These are phyloP conservation scores for Aspergillus texensis DNA, from an alignment of 2,329 filamentous ascomycete species.

Conservation along the genomic window DNA sequence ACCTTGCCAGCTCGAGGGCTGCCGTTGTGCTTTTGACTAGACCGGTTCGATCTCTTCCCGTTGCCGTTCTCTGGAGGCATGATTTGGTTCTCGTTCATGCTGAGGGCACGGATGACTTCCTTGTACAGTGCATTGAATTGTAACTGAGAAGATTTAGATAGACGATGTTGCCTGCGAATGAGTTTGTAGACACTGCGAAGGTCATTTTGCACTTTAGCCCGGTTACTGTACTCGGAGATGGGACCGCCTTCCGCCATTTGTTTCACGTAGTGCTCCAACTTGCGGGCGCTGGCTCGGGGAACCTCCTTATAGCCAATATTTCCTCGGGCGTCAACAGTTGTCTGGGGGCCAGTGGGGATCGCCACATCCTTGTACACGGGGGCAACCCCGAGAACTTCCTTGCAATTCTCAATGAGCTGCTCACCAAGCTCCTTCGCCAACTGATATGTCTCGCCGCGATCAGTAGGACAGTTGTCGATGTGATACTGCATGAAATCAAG, in stretches of 20 bases:
- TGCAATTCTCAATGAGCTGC: constrained; percentile 96
- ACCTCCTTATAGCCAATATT: constrained; percentile 91
- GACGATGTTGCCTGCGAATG: constrained; percentile 96
- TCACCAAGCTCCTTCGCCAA: constrained; percentile 93
- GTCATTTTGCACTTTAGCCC: constrained; percentile 96
- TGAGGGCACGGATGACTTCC: constrained; percentile 89
- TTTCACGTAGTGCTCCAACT: constrained; percentile 96
- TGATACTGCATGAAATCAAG: constrained; percentile 99
- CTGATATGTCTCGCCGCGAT: constrained; percentile 95
- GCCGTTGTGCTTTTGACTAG: constrained; percentile 52
- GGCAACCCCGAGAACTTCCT: constrained; percentile 78
- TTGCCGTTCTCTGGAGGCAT: constrained; percentile 80
- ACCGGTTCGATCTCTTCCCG: constrained; percentile 58
- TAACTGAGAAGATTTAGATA: constrained; percentile 92
- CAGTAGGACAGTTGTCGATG: constrained; percentile 96
- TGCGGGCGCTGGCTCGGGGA: constrained; percentile 84
- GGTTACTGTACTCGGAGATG: constrained; percentile 97
- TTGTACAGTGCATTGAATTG: constrained; percentile 96
- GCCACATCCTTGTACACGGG: constrained; percentile 97
- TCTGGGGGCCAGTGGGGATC: constrained; percentile 86
- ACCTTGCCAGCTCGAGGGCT: constrained; percentile 79
- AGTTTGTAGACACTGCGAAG: constrained; percentile 95
- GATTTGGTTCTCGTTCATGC: constrained; percentile 98
- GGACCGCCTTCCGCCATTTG: constrained; percentile 99
- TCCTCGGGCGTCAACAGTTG: constrained; percentile 87